Evolutionary conservation across 2,329 filamentous ascomycete genomes (phyloP).

Genomic region (Chaetomium strumarium): DNA sequence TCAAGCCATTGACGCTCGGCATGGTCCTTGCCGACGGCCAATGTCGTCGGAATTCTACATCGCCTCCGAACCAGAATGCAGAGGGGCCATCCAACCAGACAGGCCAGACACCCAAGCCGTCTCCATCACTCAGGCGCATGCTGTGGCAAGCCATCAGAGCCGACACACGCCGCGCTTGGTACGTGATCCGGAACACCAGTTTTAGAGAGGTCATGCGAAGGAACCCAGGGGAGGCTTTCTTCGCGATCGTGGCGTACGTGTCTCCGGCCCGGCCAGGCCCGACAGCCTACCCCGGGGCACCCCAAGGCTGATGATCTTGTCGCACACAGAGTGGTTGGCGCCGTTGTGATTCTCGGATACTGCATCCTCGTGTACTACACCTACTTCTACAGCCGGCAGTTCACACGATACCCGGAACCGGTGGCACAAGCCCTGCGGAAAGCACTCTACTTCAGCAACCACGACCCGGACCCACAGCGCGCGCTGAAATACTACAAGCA

Average conservation of each 20-base stretch:
- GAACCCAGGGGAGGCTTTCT: conserved; percentile 39
- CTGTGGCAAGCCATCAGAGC: conserved; percentile 13
- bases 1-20: background rate
- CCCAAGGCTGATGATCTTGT: background rate
- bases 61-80: background rate
- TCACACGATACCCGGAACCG: conserved; percentile 58
- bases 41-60: conserved; percentile 14
- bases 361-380: conserved; percentile 43
- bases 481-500: conserved; percentile 80
- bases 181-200: conserved; percentile 33
- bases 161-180: conserved; percentile 17
- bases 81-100: conserved; percentile 1
- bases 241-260: conserved; percentile 39
- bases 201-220: conserved; percentile 35
- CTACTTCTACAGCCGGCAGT: conserved; percentile 50
- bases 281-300: too few species aligned
- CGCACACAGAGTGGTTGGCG: conserved; percentile 31
- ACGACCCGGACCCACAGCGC: conserved; percentile 64
- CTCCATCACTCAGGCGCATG: conserved; percentile 4
- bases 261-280: background rate
- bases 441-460: conserved; percentile 82
- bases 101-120: conserved; percentile 1
- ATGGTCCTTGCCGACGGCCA: background rate
- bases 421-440: conserved; percentile 74
- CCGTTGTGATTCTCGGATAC: conserved; percentile 33